Evolutionary conservation across 164 flowering plant genomes (phyloP), one percentile per base, ranked within the genome.

Genomic region (Stephania japonica): DNA sequence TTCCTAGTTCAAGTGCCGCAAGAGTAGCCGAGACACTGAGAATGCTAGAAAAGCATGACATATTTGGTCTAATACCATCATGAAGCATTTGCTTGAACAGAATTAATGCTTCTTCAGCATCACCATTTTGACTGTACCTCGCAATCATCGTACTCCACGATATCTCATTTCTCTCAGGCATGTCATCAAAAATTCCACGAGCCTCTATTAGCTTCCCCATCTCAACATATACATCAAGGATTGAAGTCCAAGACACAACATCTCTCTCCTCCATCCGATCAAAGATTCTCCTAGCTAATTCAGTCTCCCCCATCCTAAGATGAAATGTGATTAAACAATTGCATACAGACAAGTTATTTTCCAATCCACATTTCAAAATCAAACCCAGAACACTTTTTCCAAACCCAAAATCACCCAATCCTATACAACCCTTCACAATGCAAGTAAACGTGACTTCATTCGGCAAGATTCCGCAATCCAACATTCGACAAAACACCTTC

Each of bases 281-380:
- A 77, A 88, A 89, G 47, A 81, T 42, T 42, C 69, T 78, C 80
- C 79, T 79, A 21, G 90, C 91, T 67, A 76, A 69, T 65, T 85
- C 86, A 70, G 70, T 38, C 65, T 89, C 86, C 50, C 90, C 82
- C 79, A 83, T 75, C 80, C 83, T 84, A 73, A 85, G 65, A 42
- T 67, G 67, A 14, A 86, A 80, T 11, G 86, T 84, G 26, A 87
- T 85, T 73, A 89, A 77, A 32, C 89, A 84, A 80, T 87, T 86
- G 44, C 70, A 83, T 67, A 87, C 81, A 0, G 87, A 82, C 53
- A 84, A 7, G 72, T 84, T 49, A 38, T 71, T 18, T 44, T 83
- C 86, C 66, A 86, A 86, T 0, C 93, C 91, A 71, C 73, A 38
- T 77, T 83, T 89, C 56, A 84, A 75, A 74, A 87, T 80, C 80